phyloP scores from a whole-genome alignment of 768 basidiomycete species.

The Leccinum imitatum region DNA sequence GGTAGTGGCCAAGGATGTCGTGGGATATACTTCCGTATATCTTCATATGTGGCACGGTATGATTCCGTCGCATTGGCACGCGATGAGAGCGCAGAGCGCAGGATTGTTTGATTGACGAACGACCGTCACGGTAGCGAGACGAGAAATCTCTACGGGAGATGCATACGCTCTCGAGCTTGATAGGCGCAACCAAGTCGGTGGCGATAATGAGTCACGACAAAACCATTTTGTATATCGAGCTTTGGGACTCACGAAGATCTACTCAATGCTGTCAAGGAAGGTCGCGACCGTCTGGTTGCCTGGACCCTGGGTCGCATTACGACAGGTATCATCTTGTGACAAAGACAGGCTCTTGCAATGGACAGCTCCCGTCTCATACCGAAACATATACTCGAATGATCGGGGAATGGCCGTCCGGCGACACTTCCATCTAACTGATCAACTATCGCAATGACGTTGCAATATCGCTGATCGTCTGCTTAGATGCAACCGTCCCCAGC shows the following conservation, averaged over 20 bases:
- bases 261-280: slow-evolving; percentile 47
- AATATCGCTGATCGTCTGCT: background rate
- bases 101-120: too few relatives aligned
- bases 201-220: background rate
- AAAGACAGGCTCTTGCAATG: slow-evolving; percentile 40
- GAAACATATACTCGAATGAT: slow-evolving; percentile 34
- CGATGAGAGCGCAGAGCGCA: too few relatives aligned
- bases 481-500: too few relatives aligned
- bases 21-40: too few relatives aligned
- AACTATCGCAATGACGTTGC: slow-evolving; percentile 29
- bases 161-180: slow-evolving; percentile 34
- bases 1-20: too few relatives aligned
- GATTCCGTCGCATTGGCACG: too few relatives aligned
- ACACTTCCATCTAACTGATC: slow-evolving; percentile 40
- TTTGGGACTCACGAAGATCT: slow-evolving; percentile 45
- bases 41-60: too few relatives aligned
- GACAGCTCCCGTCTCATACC: slow-evolving; percentile 48
- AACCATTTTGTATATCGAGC: background rate
- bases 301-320: background rate
- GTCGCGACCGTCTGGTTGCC: slow-evolving; percentile 30
- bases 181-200: background rate
- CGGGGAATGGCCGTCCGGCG: slow-evolving; percentile 30
- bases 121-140: too few relatives aligned
- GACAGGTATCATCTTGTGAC: slow-evolving; percentile 17
- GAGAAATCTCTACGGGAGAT: too few relatives aligned